Base-by-base conservation (phyloP, 139 green algal genomes). In the Coccomyxa sp. region DNA sequence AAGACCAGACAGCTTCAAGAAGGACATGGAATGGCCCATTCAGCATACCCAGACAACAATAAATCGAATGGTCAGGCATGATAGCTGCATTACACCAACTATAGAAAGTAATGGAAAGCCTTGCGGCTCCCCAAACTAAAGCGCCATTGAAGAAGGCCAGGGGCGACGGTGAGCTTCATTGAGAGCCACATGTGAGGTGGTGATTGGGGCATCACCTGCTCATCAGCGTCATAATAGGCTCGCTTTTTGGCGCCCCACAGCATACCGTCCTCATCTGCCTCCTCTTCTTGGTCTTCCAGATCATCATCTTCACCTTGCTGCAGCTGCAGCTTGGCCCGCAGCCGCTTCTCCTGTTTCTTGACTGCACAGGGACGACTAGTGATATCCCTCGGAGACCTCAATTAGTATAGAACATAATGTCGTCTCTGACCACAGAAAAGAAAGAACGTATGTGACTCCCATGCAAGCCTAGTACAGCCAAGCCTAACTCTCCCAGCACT, bases 211-310 rank as follows among this genome's bases (percentile, higher is more conserved):
- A 51, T 51, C 38, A 51, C 38, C 38, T 51, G 38, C 31, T 86
- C 74, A 81, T 91, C 88, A 17, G 88, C 92, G 63, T 90, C 90
- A 77, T 98, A 97, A 87, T 96, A 97, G 16, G 86, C 86, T 13
- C 83, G 71, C 84, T 96, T 96, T 79, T 87, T 93, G 25, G 88
- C 86, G 27, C 94, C 93, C 92, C 94, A 96, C 14, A 58, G 32
- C 67, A 83, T 66, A 17, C 60, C 83, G 16, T 86, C 82, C 32
- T 80, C 82, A 57, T 86, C 90, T 13, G 89, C 90, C 13, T 60
- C 79, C 23, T 79, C 82, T 0, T 84, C 82, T 14, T 87, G 88
- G 10, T 92, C 90, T 1, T 91, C 90, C 1, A 84, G 85, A 27
- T 89, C 88, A 18, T 91, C 87, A 38, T 90, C 90, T 51, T 91